These are phyloP conservation scores for Citrus sp. DNA, from an alignment of 345 rosid species.

Conservation along the genomic window DNA sequence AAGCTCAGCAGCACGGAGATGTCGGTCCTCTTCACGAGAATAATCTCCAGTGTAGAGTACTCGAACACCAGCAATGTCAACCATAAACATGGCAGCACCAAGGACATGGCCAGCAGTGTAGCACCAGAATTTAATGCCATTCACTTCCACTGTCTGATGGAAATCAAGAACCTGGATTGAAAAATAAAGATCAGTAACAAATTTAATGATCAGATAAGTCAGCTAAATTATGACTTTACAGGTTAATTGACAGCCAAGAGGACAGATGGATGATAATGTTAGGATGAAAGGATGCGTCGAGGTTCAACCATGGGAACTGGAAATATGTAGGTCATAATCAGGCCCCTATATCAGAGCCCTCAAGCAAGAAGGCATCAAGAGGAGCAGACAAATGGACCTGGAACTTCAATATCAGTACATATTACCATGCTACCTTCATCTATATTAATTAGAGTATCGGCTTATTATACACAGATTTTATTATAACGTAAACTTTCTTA, in stretches of 20 bases:
- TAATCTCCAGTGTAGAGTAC: slow-evolving; percentile 94
- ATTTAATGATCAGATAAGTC: not conserved
- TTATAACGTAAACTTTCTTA: not conserved
- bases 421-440: not conserved
- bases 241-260: not conserved
- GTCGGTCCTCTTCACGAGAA: slow-evolving; percentile 93
- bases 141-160: slow-evolving; percentile 88
- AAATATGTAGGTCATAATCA: not conserved
- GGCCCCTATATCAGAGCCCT: not conserved
- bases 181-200: not conserved
- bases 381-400: not conserved
- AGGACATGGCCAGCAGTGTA: slow-evolving; percentile 98
- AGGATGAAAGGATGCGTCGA: not conserved
- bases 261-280: not conserved
- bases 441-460: not conserved
- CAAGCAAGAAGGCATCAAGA: not conserved
- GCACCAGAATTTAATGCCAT: slow-evolving; percentile 94
- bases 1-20: slow-evolving; percentile 92
- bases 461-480: slow-evolving; percentile 8
- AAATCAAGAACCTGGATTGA: slow-evolving; percentile 71
- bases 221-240: not conserved
- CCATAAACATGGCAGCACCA: slow-evolving; percentile 99
- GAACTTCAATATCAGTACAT: not conserved
- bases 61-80: slow-evolving; percentile 89
- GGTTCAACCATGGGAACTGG: not conserved